Base-by-base conservation (phyloP, 306 rosid species). In the Cicer judaicum region DNA sequence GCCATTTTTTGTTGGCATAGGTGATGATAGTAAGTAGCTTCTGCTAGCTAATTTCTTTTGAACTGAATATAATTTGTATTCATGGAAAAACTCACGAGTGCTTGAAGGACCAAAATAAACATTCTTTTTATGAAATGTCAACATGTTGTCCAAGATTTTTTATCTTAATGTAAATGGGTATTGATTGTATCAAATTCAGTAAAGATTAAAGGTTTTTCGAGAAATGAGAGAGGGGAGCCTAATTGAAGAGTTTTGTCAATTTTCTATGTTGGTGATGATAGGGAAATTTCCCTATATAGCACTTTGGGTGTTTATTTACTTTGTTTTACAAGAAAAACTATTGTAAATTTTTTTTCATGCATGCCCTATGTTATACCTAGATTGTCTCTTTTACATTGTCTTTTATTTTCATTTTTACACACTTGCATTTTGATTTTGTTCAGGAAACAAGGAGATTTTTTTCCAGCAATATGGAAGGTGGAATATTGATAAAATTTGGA, bases 401-500 rank as follows among this genome's bases (percentile, higher is more conserved):
- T 53, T 53, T 38, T 68, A 14, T 56, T 61, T 73, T 39, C 40
- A 49, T 63, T 64, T 70, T 21, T 72, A 11, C 48, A 41, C 63
- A 36, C 68, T 75, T 34, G 52, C 36, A 39, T 53, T 80, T 40
- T 18, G 16, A n/a, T 60, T 78, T 47, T 12, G 34, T 82, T 38
- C 83, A 91, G 98, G 98, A 78, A 87, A 83, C 74, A 79, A 88
- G 88, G 96, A 93, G 64, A 79, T 86, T 6, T 85, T 83, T 75
- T 85, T 78, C 82, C 90, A 87, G 79, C 91, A 86, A 40, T 93
- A 88, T 76, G 97, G 97, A 66, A 81, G 83, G 42, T 88, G 88
- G 87, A 84, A 85, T 68, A 87, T 93, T 21, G 87, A 93, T 80
- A 87, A 84, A 85, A 93, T 93, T 59, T 93, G 97, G 97, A 85